A percentile compares a stretch with the other conserved stretches of the same genome.
Conservation (phyloP, 148 eudicot genomes). For the Vaccinium vitisidaea region DNA sequence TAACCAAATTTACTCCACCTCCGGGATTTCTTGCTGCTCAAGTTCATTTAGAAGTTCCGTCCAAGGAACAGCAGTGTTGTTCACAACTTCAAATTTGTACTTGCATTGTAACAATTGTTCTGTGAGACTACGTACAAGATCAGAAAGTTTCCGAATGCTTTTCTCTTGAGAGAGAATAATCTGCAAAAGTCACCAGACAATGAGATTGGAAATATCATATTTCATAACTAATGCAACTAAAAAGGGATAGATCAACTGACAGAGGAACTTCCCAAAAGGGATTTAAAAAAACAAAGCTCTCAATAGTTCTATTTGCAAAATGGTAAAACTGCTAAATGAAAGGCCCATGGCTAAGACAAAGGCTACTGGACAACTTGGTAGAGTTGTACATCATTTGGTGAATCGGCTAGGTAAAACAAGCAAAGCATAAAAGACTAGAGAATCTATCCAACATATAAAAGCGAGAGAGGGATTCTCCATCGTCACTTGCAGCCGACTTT, state of each 20-base stretch:
- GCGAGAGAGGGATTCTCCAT: no score
- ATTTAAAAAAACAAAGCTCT: neutral
- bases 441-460: no score
- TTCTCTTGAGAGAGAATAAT: constrained; percentile 57
- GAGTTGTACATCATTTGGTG: neutral
- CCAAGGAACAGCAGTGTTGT: constrained; percentile 33
- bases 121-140: constrained; percentile 41
- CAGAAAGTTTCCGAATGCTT: constrained; percentile 53
- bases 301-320: neutral
- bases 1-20: constrained; percentile 13
- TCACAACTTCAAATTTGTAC: constrained; percentile 32
- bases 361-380: neutral
- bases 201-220: neutral
- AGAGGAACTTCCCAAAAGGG: neutral
- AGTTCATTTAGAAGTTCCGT: constrained; percentile 44
- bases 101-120: constrained; percentile 45
- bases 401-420: neutral
- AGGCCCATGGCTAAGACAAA: neutral
- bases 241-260: neutral
- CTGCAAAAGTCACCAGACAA: constrained; percentile 22
- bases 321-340: neutral
- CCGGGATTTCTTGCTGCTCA: constrained; percentile 43
- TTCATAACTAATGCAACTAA: neutral
- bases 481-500: no score
- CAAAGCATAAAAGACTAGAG: neutral